Evolutionary conservation across 352 stramenopile genomes (phyloP).

Genomic region (Phytopythium vexans): DNA sequence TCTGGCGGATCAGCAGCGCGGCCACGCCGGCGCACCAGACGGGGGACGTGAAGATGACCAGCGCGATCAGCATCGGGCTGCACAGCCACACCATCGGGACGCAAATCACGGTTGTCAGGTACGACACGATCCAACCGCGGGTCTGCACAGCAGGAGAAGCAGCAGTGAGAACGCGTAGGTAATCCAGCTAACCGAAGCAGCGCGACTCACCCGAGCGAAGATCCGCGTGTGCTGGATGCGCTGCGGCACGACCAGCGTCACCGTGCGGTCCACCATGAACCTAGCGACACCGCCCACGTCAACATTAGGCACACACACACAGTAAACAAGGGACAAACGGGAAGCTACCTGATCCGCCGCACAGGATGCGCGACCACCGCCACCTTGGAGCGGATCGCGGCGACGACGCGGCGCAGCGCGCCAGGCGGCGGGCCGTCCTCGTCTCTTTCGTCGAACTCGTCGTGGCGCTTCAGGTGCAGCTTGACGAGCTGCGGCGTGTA

Average conservation of each 20-base stretch:
- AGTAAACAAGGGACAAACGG: background rate
- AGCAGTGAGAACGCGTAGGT: slow-evolving; percentile 1
- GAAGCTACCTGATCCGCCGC: slow-evolving; percentile 44
- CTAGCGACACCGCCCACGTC: slow-evolving; percentile 6
- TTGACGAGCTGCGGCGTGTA: slow-evolving; percentile 87
- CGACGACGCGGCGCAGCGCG: slow-evolving; percentile 22
- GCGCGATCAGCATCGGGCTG: slow-evolving; percentile 74
- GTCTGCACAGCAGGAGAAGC: slow-evolving; percentile 23
- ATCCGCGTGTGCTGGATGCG: slow-evolving; percentile 33
- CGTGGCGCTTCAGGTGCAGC: slow-evolving; percentile 62
- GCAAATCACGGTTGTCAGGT: slow-evolving; percentile 62
- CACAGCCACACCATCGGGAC: slow-evolving; percentile 70
- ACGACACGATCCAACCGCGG: slow-evolving; percentile 59
- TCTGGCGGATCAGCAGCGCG: slow-evolving; percentile 50
- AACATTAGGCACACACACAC: background rate
- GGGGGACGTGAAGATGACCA: slow-evolving; percentile 73
- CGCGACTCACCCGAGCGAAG: slow-evolving; percentile 31
- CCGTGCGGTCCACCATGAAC: slow-evolving; percentile 19
- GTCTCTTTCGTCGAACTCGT: slow-evolving; percentile 43
- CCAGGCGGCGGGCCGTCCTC: slow-evolving; percentile 21
- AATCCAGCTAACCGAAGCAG: no score
- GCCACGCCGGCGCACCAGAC: slow-evolving; percentile 64
- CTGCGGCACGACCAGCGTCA: slow-evolving; percentile 35
- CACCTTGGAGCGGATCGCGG: slow-evolving; percentile 47
- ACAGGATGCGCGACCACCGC: slow-evolving; percentile 31